Evolutionary conservation across 371 early-diverging fungal genomes (phyloP).

Genomic region (Apophysomyces trapeziformis): DNA sequence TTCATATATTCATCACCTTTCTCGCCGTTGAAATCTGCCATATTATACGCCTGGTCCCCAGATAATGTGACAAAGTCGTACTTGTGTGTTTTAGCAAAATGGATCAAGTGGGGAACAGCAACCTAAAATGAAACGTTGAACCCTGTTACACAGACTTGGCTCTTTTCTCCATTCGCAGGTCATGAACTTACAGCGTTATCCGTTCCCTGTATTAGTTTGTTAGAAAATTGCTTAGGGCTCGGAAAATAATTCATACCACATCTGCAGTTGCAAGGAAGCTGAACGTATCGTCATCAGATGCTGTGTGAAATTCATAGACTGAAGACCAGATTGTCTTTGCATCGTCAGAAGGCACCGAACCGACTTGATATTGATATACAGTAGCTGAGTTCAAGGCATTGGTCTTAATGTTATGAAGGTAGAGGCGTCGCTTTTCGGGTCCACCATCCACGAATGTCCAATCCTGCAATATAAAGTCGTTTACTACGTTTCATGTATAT

Average conservation of each 20-base stretch:
- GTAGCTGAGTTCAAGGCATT: slow-evolving; percentile 27
- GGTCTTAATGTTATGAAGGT: slow-evolving; percentile 31
- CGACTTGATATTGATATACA: slow-evolving; percentile 34
- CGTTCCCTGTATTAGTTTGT: background rate
- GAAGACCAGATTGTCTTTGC: slow-evolving; percentile 28
- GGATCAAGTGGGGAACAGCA: slow-evolving; percentile 33
- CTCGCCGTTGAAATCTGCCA: slow-evolving; percentile 45
- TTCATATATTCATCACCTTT: slow-evolving; percentile 55
- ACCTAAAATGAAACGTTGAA: slow-evolving; percentile 25
- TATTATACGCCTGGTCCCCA: slow-evolving; percentile 53
- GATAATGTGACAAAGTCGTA: slow-evolving; percentile 52
- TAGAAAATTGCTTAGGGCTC: background rate
- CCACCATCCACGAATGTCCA: slow-evolving; percentile 40
- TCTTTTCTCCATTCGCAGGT: background rate
- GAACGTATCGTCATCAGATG: slow-evolving; percentile 29
- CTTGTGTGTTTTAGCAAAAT: slow-evolving; percentile 36
- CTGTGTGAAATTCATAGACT: slow-evolving; percentile 45
- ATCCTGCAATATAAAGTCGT: slow-evolving; percentile 15
- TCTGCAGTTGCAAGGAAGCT: slow-evolving; percentile 50
- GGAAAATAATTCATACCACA: slow-evolving; percentile 29
- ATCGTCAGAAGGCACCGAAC: slow-evolving; percentile 17
- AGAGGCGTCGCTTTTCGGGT: slow-evolving; percentile 19
- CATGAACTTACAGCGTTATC: too few relatives aligned
- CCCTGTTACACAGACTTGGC: too few relatives aligned
- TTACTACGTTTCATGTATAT: slow-evolving; percentile 12